These are phyloP conservation scores for Saccharomycopsis sp. DNA, from an alignment of 805 yeast genomes.

Conservation along the genomic window DNA sequence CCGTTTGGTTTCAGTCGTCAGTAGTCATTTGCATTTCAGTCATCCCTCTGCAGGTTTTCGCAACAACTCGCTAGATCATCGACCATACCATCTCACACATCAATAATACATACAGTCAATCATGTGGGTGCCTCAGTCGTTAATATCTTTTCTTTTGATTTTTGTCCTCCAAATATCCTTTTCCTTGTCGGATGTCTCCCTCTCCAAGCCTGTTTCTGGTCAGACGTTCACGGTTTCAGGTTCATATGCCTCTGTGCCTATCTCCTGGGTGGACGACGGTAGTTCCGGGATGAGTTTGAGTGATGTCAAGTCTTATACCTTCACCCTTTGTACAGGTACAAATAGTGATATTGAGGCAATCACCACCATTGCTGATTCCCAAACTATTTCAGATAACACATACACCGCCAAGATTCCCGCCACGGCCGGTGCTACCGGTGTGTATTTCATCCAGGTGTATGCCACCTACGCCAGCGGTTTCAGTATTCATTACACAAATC, in stretches of 20 bases:
- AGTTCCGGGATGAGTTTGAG: conserved; percentile 37
- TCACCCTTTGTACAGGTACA: conserved; percentile 66
- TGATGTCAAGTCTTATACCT: conserved; percentile 39
- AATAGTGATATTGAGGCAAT: conserved; percentile 41
- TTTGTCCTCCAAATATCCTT: neutral
- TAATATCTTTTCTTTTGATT: neutral
- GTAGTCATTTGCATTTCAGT: too few species aligned
- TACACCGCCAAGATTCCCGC: conserved; percentile 39
- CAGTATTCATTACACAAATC: conserved; percentile 59
- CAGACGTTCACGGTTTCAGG: conserved; percentile 23
- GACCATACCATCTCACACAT: too few species aligned
- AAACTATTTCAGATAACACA: conserved; percentile 28
- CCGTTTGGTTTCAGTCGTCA: too few species aligned
- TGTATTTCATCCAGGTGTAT: conserved; percentile 64
- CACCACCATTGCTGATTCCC: conserved; percentile 27
- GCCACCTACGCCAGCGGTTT: conserved; percentile 38
- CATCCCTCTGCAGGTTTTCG: too few species aligned
- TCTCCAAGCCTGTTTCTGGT: conserved; percentile 24
- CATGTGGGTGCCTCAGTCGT: neutral
- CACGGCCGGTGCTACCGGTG: conserved; percentile 51
- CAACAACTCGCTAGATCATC: too few species aligned
- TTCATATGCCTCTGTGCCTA: conserved; percentile 26
- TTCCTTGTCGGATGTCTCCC: conserved; percentile 25
- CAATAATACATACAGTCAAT: neutral
- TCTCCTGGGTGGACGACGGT: conserved; percentile 55